A percentile compares a stretch with the other conserved stretches of the same genome.
Evolutionary conservation across 305 asterid genomes (phyloP).

Genomic region (Ruellia speciosa): DNA sequence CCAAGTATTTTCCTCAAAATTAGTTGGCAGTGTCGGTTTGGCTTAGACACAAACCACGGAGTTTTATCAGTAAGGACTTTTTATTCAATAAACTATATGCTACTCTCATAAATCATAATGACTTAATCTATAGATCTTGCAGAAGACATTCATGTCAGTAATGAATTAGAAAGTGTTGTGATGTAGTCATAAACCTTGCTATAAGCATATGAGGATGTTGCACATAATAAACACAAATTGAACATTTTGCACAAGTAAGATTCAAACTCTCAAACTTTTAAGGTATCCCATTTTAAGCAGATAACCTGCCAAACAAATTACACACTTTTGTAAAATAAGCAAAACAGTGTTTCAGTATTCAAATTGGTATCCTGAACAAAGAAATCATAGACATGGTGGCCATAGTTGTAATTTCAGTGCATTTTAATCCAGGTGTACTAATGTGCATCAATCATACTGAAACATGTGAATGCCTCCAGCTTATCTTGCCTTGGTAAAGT

Average conservation of each 20-base stretch:
- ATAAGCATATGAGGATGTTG: background rate
- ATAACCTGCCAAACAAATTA: too few relatives aligned
- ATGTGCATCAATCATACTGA: background rate
- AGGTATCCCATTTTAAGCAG: background rate
- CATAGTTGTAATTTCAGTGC: background rate
- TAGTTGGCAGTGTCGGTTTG: slow-evolving; percentile 62
- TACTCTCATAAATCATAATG: background rate
- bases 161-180: background rate
- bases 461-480: background rate
- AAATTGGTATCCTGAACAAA: background rate
- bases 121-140: background rate
- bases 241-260: background rate
- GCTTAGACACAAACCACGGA: slow-evolving; percentile 1
- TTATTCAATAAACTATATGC: background rate
- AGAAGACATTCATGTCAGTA: background rate
- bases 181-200: background rate
- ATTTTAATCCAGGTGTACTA: background rate
- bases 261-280: background rate
- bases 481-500: background rate
- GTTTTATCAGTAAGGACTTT: background rate
- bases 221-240: background rate
- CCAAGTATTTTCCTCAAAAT: slow-evolving; percentile 97
- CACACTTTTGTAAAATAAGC: background rate
- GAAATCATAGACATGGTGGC: background rate
- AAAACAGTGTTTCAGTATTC: background rate